These are phyloP conservation scores for Jatropha multifida DNA, from an alignment of 441 rosid genomes.

Conservation along the genomic window DNA sequence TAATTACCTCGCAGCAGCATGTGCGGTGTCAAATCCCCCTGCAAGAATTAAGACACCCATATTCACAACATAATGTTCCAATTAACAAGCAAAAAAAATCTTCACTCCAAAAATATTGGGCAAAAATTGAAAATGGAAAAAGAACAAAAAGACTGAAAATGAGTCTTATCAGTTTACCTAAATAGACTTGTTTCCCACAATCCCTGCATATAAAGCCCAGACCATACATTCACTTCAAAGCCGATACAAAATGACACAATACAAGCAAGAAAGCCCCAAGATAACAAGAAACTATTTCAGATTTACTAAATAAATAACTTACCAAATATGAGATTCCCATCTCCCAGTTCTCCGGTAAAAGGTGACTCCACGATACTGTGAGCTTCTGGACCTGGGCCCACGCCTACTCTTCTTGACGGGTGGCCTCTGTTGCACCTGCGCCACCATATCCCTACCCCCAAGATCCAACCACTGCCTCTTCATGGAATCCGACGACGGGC, in stretches of 20 bases:
- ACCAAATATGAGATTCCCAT: conserved; percentile 99
- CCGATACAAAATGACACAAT: not conserved
- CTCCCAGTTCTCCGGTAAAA: conserved; percentile 91
- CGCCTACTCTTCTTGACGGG: conserved; percentile 71
- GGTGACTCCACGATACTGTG: conserved; percentile 92
- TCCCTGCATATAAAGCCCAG: conserved; percentile 55
- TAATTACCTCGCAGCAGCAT: conserved; percentile 82
- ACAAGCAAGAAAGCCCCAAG: not conserved
- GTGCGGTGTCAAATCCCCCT: conserved; percentile 97
- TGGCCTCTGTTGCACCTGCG: conserved; percentile 27
- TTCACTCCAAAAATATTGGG: not conserved
- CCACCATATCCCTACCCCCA: conserved; percentile 20
- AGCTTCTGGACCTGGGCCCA: conserved; percentile 89
- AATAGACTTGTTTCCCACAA: conserved; percentile 91
- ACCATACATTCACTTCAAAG: not conserved
- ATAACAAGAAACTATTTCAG: not conserved
- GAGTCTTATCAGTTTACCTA: conserved; percentile 45
- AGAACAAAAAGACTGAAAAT: not conserved
- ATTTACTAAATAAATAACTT: not conserved
- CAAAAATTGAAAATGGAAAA: not conserved
- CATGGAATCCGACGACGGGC: conserved; percentile 15
- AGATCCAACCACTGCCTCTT: conserved; percentile 43
- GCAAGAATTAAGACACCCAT: conserved; percentile 8
- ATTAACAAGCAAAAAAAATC: not conserved
- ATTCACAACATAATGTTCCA: conserved; percentile 10